Evolutionary conservation across 192 early-diverging fungal species (phyloP).

Genomic region (Coemansia sp.): DNA sequence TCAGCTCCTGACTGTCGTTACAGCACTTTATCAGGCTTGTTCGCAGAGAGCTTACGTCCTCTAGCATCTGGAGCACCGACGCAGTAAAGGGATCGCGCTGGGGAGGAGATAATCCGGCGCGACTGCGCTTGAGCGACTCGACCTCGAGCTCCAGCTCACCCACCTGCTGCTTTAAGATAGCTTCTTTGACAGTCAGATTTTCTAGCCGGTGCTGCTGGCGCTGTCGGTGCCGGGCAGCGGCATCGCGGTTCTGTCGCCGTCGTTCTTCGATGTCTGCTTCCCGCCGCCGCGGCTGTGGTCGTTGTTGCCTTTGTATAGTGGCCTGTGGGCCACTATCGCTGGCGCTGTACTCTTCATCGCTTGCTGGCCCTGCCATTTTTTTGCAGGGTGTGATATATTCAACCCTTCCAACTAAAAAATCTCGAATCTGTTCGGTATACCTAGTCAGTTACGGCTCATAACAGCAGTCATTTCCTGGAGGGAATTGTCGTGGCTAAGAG

Average conservation of each 20-base stretch:
- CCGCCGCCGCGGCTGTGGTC: background rate
- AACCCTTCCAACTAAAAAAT: no score
- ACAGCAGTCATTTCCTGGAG: no score
- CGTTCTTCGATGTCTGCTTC: slow-evolving; percentile 15
- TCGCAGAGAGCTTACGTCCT: slow-evolving; percentile 15
- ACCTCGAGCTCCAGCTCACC: slow-evolving; percentile 36
- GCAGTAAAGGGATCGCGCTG: slow-evolving; percentile 27
- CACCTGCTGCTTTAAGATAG: slow-evolving; percentile 33
- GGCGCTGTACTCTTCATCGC: background rate
- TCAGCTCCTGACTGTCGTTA: slow-evolving; percentile 10
- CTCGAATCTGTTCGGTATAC: no score
- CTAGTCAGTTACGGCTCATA: no score
- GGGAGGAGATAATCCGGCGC: slow-evolving; percentile 15
- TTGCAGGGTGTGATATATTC: background rate
- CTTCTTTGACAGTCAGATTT: slow-evolving; percentile 21
- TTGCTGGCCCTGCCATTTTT: background rate
- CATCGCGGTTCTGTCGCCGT: slow-evolving; percentile 43
- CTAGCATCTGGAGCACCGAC: slow-evolving; percentile 20
- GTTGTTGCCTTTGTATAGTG: background rate
- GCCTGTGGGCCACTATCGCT: background rate
- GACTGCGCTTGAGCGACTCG: slow-evolving; percentile 6
- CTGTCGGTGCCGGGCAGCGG: slow-evolving; percentile 41
- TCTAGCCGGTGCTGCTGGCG: slow-evolving; percentile 36
- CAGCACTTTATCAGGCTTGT: slow-evolving; percentile 1
- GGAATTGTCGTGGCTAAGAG: background rate